Evolutionary conservation across 192 early-diverging fungal species (phyloP), one percentile per base, ranked within the genome.

Genomic region (Coemansia guatemalensis): DNA sequence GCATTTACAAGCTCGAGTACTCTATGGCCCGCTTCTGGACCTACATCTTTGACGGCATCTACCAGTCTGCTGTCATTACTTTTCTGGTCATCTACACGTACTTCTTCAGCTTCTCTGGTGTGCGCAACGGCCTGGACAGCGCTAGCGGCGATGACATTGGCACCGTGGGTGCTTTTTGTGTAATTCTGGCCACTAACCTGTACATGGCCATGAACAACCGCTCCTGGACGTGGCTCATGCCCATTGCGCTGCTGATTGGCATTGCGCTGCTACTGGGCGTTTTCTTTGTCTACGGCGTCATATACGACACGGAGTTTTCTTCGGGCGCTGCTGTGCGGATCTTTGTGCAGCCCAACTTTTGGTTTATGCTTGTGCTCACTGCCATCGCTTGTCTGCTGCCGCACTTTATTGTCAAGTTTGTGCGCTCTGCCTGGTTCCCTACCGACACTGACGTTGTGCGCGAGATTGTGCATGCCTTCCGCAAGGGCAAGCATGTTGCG

Each of bases 371-470:
- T 53, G 57, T 82, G 3, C 60, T 95, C 21, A 81, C 83, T 0
- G 69, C 86, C 4, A 53, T 86, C 0, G 33, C 87, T 20, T 91
- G 91, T 39, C 84, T 90, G 71, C 60, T 92, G 63, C 95, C 95
- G 21, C 88, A 92, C 41, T 81, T 88, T 48, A 72, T 83, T 26
- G 75, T 82, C 48, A 88, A 89, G 74, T 90, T 88, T 68, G 70
- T 82, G 41, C 76, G 84, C 17, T 89, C 91, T 27, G 83, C 86
- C 32, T 85, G 90, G 66, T 77, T 78, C 30, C 95, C 95, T 1
- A 91, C 83, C 47, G 92, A 97, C 72, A 87, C 87, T 7, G 88
- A 94, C 26, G 85, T 97, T 39, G 85, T 97, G 52, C 92, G 92
- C 48, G 95, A 95, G 80, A 83, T 88, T 60, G 79, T 87, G 22